phyloP scores from a whole-genome alignment of 257 asterid genomes.

The Linderniella brevidens region DNA sequence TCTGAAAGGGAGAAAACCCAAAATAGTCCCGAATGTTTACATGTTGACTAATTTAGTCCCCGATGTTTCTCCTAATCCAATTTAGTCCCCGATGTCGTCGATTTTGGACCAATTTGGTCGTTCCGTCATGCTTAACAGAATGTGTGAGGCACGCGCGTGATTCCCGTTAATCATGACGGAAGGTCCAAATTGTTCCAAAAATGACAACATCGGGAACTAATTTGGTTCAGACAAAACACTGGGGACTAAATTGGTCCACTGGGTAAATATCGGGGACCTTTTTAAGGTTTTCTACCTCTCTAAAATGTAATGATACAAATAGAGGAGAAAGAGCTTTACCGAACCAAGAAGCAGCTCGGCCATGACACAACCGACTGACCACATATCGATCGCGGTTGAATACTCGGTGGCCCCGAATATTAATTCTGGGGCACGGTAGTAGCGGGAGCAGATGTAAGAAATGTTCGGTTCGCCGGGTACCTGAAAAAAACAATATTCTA shows the following conservation, averaged over 20 bases:
- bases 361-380: slow-evolving; percentile 96
- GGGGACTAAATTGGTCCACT: no score
- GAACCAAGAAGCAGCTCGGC: slow-evolving; percentile 79
- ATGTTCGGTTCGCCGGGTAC: slow-evolving; percentile 84
- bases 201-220: no score
- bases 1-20: no score
- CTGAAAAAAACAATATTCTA: slow-evolving; percentile 18
- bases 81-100: no score
- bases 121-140: no score
- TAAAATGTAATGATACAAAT: background rate
- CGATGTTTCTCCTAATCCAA: no score
- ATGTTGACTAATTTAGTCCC: no score
- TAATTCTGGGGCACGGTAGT: slow-evolving; percentile 88
- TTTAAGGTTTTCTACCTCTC: no score
- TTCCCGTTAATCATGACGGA: slow-evolving; percentile 3
- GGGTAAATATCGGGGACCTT: no score
- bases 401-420: slow-evolving; percentile 89
- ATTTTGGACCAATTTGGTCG: no score
- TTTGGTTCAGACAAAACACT: no score
- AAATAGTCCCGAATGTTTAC: no score
- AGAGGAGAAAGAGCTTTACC: slow-evolving; percentile 17
- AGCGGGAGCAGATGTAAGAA: slow-evolving; percentile 83
- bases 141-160: background rate
- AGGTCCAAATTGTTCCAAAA: background rate
- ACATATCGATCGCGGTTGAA: slow-evolving; percentile 82